A percentile compares a stretch with the other conserved stretches of the same genome.
phyloP scores from a whole-genome alignment of 768 basidiomycete species.

The Lactarius evosmus region DNA sequence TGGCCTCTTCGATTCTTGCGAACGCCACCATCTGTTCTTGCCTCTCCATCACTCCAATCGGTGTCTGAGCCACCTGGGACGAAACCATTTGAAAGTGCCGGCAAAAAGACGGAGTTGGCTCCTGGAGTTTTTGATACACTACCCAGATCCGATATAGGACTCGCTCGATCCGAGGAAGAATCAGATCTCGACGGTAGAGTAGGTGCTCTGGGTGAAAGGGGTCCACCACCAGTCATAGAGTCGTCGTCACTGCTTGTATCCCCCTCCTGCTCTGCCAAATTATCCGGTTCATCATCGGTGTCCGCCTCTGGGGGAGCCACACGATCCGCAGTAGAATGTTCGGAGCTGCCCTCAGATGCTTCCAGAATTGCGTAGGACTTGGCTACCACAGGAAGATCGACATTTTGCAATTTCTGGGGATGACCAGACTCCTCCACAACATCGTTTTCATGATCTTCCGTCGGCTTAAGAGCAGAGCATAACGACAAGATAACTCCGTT shows the following conservation, averaged over 20 bases:
- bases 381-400: neutral
- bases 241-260: constrained; percentile 21
- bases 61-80: constrained; percentile 73
- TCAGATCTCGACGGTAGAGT: neutral
- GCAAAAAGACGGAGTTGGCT: constrained; percentile 68
- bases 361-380: neutral
- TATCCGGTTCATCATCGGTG: constrained; percentile 43
- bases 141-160: neutral
- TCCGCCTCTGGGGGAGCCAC: neutral
- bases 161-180: constrained; percentile 4
- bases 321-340: neutral
- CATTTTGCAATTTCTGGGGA: neutral
- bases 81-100: constrained; percentile 85
- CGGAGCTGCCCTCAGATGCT: neutral
- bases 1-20: constrained; percentile 87
- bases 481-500: constrained; percentile 50
- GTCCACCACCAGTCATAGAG: neutral
- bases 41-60: constrained; percentile 69
- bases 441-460: neutral
- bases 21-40: constrained; percentile 46
- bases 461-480: constrained; percentile 40
- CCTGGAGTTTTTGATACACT: constrained; percentile 24
- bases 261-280: constrained; percentile 46
- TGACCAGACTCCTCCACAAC: neutral
- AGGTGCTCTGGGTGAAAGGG: neutral